Evolutionary conservation across 1,139 yeast genomes (phyloP).

Genomic region (Pichia sp.): DNA sequence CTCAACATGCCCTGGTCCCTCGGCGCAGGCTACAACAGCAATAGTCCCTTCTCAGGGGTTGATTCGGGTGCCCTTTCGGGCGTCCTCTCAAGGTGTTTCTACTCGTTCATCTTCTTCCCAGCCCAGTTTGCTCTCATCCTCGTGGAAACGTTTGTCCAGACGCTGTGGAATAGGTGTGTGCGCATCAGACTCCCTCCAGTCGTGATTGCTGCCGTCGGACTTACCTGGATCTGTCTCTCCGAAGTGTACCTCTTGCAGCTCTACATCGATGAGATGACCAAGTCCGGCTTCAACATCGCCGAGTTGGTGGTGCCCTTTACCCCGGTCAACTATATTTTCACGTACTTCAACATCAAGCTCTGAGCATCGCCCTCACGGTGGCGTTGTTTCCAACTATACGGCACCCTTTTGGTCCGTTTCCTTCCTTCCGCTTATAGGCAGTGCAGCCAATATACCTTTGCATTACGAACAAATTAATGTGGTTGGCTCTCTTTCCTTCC

Average conservation of each 20-base stretch:
- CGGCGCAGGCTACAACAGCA: conserved; percentile 14
- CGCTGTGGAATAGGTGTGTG: not conserved
- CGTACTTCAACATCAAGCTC: not conserved
- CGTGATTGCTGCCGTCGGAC: conserved; percentile 11
- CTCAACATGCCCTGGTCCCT: conserved; percentile 16
- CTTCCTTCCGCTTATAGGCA: too few species aligned
- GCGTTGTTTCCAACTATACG: too few species aligned
- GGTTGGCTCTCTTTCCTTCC: too few species aligned
- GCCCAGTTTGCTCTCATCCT: conserved; percentile 17
- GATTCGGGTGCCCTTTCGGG: not conserved
- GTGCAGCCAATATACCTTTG: too few species aligned
- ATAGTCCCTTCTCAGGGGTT: conserved; percentile 14
- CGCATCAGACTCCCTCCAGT: conserved; percentile 4
- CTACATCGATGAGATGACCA: conserved; percentile 20
- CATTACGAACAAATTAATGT: too few species aligned
- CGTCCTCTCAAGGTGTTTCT: conserved; percentile 16
- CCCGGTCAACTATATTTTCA: conserved; percentile 2
- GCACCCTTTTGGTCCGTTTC: too few species aligned
- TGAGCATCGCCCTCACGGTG: not conserved
- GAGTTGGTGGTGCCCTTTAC: conserved; percentile 8
- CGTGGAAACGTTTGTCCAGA: conserved; percentile 10
- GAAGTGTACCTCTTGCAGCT: conserved; percentile 14
- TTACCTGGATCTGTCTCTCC: conserved; percentile 16
- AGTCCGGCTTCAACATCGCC: conserved; percentile 17
- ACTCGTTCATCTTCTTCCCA: conserved; percentile 21